These are phyloP conservation scores for Chrysanthemum seticuspe DNA, from an alignment of 129 eudicot genomes.

Conservation along the genomic window DNA sequence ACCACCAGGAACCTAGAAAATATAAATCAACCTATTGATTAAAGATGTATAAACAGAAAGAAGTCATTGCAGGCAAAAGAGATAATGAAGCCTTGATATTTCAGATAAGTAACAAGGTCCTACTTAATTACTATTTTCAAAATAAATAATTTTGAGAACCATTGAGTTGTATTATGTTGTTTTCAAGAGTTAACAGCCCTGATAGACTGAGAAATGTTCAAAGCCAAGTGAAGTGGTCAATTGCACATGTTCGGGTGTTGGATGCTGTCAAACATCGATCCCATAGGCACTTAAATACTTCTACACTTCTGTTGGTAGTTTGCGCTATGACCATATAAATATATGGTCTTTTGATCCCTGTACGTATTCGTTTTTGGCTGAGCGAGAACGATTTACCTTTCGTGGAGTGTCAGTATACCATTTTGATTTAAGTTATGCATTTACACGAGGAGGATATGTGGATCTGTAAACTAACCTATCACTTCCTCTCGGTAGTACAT, in stretches of 20 bases:
- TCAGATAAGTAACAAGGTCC: neutral
- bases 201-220: neutral
- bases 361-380: no score
- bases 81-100: neutral
- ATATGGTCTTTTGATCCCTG: no score
- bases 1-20: constrained; percentile 89
- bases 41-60: neutral
- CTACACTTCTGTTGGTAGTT: no score
- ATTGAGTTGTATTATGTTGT: neutral
- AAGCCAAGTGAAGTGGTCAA: no score
- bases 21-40: constrained; percentile 6
- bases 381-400: no score
- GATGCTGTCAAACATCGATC: no score
- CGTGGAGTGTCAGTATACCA: no score
- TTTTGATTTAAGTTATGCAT: constrained; percentile 57
- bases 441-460: constrained; percentile 72
- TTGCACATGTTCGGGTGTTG: no score
- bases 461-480: constrained; percentile 72
- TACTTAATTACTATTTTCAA: neutral
- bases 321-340: no score
- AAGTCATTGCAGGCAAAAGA: neutral
- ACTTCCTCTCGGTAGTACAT: constrained; percentile 84
- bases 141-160: neutral
- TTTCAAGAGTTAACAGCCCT: constrained; percentile 2
- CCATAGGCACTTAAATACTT: no score